Conservation (phyloP, 441 rosid genomes). For the Pelargonium citronellum region DNA sequence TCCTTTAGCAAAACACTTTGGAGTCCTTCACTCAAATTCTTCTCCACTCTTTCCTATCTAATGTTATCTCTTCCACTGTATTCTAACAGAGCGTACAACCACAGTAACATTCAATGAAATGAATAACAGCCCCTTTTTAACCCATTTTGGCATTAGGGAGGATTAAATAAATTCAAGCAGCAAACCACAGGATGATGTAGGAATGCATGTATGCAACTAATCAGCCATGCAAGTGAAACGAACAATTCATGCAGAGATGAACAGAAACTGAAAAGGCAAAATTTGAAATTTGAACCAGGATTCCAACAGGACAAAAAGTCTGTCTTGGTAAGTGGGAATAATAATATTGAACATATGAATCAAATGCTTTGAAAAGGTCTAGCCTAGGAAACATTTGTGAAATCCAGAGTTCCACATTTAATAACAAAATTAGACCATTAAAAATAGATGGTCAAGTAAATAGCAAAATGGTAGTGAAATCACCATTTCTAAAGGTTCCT, state of each 20-base stretch:
- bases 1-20: too few relatives aligned
- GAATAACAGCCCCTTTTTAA: too few relatives aligned
- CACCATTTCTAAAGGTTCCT: neutral
- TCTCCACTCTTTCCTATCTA: too few relatives aligned
- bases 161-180: too few relatives aligned
- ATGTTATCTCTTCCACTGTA: too few relatives aligned
- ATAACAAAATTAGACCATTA: neutral
- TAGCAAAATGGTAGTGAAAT: neutral
- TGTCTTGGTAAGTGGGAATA: neutral
- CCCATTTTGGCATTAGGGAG: too few relatives aligned
- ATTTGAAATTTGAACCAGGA: neutral
- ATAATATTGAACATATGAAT: too few relatives aligned
- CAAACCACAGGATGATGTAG: neutral
- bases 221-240: neutral
- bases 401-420: neutral
- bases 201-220: neutral
- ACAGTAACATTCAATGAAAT: too few relatives aligned
- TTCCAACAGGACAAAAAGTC: too few relatives aligned
- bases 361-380: neutral
- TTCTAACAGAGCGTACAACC: too few relatives aligned
- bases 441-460: too few relatives aligned
- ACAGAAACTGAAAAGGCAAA: neutral
- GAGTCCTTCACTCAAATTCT: too few relatives aligned
- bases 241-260: neutral
- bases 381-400: neutral